Percentiles rank a stretch among this genome's conserved stretches.
Conservation (phyloP, 1,139 yeast species). For the Diutina rugosa region DNA sequence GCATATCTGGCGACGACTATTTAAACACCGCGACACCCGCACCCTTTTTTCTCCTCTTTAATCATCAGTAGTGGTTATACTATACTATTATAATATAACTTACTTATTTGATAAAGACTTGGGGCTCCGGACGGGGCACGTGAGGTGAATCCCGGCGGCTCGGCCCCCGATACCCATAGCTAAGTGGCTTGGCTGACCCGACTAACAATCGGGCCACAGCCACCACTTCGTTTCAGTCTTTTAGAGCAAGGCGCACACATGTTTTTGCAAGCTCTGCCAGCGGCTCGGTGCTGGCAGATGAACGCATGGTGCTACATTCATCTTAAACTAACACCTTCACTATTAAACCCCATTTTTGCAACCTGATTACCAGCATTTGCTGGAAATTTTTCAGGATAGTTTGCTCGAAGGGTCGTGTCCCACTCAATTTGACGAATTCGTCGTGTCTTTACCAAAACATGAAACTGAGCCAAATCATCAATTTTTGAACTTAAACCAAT, state of each 20-base stretch:
- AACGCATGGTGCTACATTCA: conserved; percentile 36
- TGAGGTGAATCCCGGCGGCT: conserved; percentile 15
- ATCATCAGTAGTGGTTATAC: conserved; percentile 68
- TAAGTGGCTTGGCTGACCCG: conserved; percentile 40
- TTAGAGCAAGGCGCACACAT: conserved; percentile 36
- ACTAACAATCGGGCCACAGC: conserved; percentile 53
- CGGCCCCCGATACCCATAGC: conserved; percentile 29
- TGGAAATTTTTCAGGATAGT: no score
- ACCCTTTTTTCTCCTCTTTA: conserved; percentile 5
- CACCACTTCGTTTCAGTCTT: conserved; percentile 66
- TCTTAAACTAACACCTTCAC: neutral
- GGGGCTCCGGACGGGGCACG: conserved; percentile 19
- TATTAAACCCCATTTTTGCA: no score
- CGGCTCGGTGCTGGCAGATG: conserved; percentile 18
- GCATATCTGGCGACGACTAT: conserved; percentile 3
- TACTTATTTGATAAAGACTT: conserved; percentile 40
- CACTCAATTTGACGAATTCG: no score
- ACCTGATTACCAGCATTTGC: no score
- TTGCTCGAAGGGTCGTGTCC: no score
- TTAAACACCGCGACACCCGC: conserved; percentile 6
- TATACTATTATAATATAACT: conserved; percentile 44
- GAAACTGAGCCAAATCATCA: no score
- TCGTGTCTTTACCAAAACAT: no score
- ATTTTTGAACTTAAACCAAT: no score
- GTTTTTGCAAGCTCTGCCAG: conserved; percentile 11